Evolutionary conservation across 805 yeast species (phyloP).

Genomic region (Torulaspora franciscae): DNA sequence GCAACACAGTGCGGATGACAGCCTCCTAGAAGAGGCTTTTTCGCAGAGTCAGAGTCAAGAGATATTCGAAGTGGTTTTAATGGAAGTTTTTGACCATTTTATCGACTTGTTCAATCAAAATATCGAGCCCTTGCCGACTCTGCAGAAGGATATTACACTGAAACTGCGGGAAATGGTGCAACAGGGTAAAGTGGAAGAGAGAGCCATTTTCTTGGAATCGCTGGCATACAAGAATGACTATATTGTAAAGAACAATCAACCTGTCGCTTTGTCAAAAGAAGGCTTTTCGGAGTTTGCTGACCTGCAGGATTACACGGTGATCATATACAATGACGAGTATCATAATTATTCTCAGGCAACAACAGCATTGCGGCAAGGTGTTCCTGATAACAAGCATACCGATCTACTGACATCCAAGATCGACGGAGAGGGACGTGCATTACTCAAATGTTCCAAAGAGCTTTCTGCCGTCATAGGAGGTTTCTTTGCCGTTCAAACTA

Average conservation of each 20-base stretch:
- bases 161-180: slow-evolving; percentile 30
- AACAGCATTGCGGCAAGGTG: slow-evolving; percentile 41
- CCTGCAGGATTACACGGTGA: slow-evolving; percentile 42
- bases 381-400: slow-evolving; percentile 34
- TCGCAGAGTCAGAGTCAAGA: slow-evolving; percentile 11
- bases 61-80: slow-evolving; percentile 29
- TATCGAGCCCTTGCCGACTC: slow-evolving; percentile 32
- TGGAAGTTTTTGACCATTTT: slow-evolving; percentile 39
- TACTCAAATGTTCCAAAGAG: slow-evolving; percentile 38
- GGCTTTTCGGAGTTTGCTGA: slow-evolving; percentile 5
- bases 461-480: slow-evolving; percentile 31
- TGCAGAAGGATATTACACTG: slow-evolving; percentile 30
- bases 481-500: slow-evolving; percentile 40
- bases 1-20: slow-evolving; percentile 2
- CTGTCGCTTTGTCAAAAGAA: not conserved
- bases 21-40: slow-evolving; percentile 11
- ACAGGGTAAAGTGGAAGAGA: slow-evolving; percentile 18
- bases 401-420: slow-evolving; percentile 40
- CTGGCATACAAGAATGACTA: slow-evolving; percentile 20
- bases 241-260: slow-evolving; percentile 3
- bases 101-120: slow-evolving; percentile 39
- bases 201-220: slow-evolving; percentile 20
- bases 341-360: slow-evolving; percentile 58
- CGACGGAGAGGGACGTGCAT: slow-evolving; percentile 47
- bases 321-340: slow-evolving; percentile 76